Evolutionary conservation across 768 basidiomycete species (phyloP), one percentile per base, ranked within the genome.

Genomic region (Hygrophorus russula): DNA sequence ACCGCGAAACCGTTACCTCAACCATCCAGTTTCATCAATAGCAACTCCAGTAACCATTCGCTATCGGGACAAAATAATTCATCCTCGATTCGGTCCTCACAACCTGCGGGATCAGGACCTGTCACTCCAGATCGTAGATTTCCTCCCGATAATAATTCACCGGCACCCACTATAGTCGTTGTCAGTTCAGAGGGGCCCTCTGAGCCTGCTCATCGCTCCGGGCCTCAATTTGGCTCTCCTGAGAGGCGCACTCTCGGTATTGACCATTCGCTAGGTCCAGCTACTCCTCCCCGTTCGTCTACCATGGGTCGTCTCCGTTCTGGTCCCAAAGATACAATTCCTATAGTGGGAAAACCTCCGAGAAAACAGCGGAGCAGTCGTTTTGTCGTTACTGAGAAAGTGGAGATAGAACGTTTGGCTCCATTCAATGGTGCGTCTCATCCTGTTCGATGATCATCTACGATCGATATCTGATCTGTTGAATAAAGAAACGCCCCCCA

Each of bases 301-400:
- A 69, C 84, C 9, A 66, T 87, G 50, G 80, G 75, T 55, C 80
- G 88, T 52, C 76, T 90, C 42, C 76, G 87, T 46, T 74, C 80
- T 34, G 79, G 78, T 13, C 90, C 92, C 43, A 96, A 92, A 64
- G 96, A 98, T 61, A 97, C 90, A 35, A 97, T 98, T 46, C 91
- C 94, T 35, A 87, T 94, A 55, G 82, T 88, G 11, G 92, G 91
- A 27, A 98, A 98, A 57, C 92, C 91, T 15, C 91, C 96, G 18
- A 80, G 94, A 55, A 99, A 98, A 62, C 96, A 99, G 65, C 76
- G 93, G 52, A 97, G 92, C 67, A 92, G 88, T 58, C 78, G 96
- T 48, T 98, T 99, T 55, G 84, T 98, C 39, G 85, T 94, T 47
- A 87, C 87, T 1, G 96, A 98, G 66, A 89, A 81, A 67, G 89